Conservation (phyloP, 2,329 filamentous ascomycete species). For the Exserohilum turcica region DNA sequence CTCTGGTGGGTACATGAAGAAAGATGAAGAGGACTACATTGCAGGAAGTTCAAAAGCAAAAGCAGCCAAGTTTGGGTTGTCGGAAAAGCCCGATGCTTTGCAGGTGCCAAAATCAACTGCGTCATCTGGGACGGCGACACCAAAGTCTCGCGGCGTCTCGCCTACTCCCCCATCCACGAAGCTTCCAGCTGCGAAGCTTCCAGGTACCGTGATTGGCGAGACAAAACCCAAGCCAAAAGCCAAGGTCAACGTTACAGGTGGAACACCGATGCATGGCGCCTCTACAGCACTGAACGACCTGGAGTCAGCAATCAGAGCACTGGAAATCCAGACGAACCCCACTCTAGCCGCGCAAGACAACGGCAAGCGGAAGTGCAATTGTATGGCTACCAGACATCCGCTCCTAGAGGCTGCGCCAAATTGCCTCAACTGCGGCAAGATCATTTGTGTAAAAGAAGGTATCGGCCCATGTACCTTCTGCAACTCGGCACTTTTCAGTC, state of each 20-base stretch:
- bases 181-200: conserved; percentile 56
- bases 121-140: conserved; percentile 40
- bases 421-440: conserved; percentile 89
- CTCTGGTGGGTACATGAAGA: conserved; percentile 77
- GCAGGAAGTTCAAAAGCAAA: conserved; percentile 49
- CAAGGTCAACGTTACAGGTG: conserved; percentile 75
- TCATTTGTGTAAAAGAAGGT: conserved; percentile 92
- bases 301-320: conserved; percentile 79
- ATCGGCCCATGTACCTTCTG: conserved; percentile 95
- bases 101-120: conserved; percentile 34
- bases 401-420: conserved; percentile 91
- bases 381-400: conserved; percentile 85
- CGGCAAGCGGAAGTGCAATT: conserved; percentile 75
- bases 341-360: conserved; percentile 62
- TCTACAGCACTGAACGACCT: conserved; percentile 72
- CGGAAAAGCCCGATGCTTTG: conserved; percentile 57
- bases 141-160: conserved; percentile 46
- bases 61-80: conserved; percentile 53
- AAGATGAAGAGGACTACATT: conserved; percentile 75
- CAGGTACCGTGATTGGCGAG: conserved; percentile 84
- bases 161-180: conserved; percentile 54
- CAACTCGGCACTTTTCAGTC: conserved; percentile 71
- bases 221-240: conserved; percentile 59
- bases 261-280: conserved; percentile 79
- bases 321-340: conserved; percentile 93